Conservation (phyloP, 305 asterid species). For the Fraxinus velutina region DNA sequence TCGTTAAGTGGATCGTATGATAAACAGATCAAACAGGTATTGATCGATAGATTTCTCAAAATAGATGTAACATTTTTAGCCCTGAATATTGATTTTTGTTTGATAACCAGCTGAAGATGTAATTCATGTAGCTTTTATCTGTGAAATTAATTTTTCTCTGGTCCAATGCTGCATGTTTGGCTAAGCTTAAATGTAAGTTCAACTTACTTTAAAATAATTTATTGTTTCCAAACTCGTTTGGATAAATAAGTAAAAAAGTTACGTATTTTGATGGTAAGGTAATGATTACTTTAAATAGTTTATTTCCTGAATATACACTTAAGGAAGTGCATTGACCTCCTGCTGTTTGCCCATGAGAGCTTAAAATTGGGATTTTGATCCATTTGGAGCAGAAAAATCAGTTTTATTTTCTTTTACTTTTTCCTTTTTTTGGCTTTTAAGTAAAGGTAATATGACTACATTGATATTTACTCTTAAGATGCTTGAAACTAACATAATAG, state of each 20-base stretch:
- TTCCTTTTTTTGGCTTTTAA: neutral
- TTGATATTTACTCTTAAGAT: neutral
- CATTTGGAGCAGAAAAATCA: neutral
- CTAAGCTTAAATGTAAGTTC: neutral
- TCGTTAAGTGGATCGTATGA: slow-evolving; percentile 7
- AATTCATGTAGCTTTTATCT: neutral
- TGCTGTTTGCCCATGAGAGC: neutral
- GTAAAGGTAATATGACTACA: neutral
- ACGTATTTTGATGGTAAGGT: neutral
- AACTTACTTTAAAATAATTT: neutral
- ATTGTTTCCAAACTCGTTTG: neutral
- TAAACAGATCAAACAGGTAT: neutral
- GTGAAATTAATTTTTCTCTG: neutral
- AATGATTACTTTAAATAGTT: neutral
- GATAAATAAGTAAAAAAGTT: neutral
- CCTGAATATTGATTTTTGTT: neutral
- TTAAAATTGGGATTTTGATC: neutral
- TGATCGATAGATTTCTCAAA: neutral
- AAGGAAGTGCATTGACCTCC: neutral
- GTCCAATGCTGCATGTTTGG: neutral
- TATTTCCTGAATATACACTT: neutral
- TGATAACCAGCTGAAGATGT: neutral
- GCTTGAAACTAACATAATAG: neutral
- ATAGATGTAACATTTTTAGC: neutral
- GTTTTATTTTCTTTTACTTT: neutral